phyloP scores from a whole-genome alignment of 208 protist species.

The Leptomonas seymouri region DNA sequence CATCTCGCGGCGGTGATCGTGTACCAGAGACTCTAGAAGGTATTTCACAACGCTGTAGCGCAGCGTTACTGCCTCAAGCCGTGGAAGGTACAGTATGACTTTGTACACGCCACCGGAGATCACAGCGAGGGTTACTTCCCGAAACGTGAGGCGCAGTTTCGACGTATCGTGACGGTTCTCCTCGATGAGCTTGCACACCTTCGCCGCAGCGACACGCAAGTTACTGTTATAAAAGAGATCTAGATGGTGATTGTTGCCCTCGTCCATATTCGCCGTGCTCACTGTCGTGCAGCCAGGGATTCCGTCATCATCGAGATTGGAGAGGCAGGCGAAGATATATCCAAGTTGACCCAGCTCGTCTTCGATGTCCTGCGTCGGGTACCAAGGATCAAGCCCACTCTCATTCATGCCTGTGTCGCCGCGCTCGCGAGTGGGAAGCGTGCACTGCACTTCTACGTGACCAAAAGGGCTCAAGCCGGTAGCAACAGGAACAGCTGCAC shows the following conservation, averaged over 20 bases:
- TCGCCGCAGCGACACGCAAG: slow-evolving; percentile 2
- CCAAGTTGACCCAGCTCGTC: neutral
- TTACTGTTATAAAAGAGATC: neutral
- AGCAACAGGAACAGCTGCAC: too few species aligned
- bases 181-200: slow-evolving; percentile 49
- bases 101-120: slow-evolving; percentile 1
- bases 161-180: neutral
- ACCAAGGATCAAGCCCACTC: neutral
- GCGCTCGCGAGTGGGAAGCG: neutral
- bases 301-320: neutral
- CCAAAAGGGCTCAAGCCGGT: neutral
- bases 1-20: slow-evolving; percentile 6
- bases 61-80: slow-evolving; percentile 23
- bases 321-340: neutral
- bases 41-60: slow-evolving; percentile 67
- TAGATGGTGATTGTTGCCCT: neutral
- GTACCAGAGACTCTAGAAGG: slow-evolving; percentile 46
- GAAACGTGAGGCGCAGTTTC: slow-evolving; percentile 1
- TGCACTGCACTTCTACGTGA: slow-evolving; percentile 3
- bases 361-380: neutral
- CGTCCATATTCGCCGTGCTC: neutral
- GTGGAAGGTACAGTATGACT: neutral
- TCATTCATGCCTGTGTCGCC: neutral
- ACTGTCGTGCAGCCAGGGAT: neutral
- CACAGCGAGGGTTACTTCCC: slow-evolving; percentile 1